Evolutionary conservation across 345 rosid species (phyloP).

Genomic region (Citrus maxima): DNA sequence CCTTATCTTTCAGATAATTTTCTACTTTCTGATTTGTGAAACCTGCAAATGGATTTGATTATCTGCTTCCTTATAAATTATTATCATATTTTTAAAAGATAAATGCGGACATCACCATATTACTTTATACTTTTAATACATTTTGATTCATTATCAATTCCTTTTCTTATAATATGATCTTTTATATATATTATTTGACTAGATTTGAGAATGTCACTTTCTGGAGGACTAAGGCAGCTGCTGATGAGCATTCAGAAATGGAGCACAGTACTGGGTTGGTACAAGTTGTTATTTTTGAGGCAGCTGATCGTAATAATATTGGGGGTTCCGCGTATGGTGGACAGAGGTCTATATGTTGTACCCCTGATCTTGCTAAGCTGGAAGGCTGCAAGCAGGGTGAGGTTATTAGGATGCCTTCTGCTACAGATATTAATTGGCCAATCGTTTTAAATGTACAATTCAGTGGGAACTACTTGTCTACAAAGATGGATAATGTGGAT

Average conservation of each 20-base stretch:
- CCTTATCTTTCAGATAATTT: background rate
- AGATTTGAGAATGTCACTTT: constrained; percentile 83
- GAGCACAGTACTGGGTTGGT: constrained; percentile 56
- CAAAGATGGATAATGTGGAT: constrained; percentile 42
- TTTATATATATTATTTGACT: background rate
- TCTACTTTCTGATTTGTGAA: background rate
- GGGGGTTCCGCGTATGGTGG: constrained; percentile 99
- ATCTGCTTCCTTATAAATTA: background rate
- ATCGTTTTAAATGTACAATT: constrained; percentile 60
- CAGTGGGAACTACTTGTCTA: constrained; percentile 37
- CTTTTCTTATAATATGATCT: background rate
- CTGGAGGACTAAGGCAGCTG: constrained; percentile 56
- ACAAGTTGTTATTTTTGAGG: constrained; percentile 89
- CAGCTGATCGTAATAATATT: constrained; percentile 83
- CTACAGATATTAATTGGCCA: constrained; percentile 73
- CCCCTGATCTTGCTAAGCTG: constrained; percentile 91
- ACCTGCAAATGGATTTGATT: background rate
- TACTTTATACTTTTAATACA: background rate
- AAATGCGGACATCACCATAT: background rate
- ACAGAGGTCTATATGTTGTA: constrained; percentile 95
- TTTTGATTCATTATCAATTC: constrained; percentile 2
- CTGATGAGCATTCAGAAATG: constrained; percentile 37
- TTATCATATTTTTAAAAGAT: background rate
- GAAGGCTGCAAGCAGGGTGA: constrained; percentile 96
- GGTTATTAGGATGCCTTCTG: constrained; percentile 82